Percentiles rank a stretch among this genome's conserved stretches.
Evolutionary conservation across 163 green algal genomes (phyloP).

Genomic region (Scenedesmus sp.): DNA sequence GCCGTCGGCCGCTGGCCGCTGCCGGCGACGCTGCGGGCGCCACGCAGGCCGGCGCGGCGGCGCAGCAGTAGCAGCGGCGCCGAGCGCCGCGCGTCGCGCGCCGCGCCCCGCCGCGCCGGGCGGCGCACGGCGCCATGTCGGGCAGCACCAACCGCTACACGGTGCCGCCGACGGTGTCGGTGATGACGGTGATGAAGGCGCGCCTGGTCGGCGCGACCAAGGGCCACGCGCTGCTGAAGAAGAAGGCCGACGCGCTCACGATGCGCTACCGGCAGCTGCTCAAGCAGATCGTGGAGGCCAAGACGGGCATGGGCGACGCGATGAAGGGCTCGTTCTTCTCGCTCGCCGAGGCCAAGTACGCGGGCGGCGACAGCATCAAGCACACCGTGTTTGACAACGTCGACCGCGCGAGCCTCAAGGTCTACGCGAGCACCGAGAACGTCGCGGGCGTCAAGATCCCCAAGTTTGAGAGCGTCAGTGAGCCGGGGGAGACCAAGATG

Average conservation of each 20-base stretch:
- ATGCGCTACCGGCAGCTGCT: constrained; percentile 93
- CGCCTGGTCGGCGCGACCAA: constrained; percentile 95
- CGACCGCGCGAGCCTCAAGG: constrained; percentile 75
- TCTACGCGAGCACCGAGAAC: constrained; percentile 88
- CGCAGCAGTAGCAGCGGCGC: too few species aligned
- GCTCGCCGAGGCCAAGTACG: constrained; percentile 96
- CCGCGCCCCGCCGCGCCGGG: too few species aligned
- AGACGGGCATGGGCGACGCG: constrained; percentile 86
- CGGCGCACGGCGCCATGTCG: constrained; percentile 67
- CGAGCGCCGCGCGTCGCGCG: too few species aligned
- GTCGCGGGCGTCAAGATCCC: constrained; percentile 99
- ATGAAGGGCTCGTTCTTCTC: constrained; percentile 96
- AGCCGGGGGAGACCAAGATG: constrained; percentile 88
- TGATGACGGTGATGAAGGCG: constrained; percentile 95
- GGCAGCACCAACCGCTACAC: constrained; percentile 70
- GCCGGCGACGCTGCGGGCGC: too few species aligned
- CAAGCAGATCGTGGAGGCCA: constrained; percentile 96
- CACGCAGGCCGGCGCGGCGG: too few species aligned
- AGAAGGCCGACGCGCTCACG: constrained; percentile 98
- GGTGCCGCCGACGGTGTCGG: constrained; percentile 95
- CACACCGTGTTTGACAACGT: constrained; percentile 97
- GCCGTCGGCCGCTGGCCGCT: too few species aligned
- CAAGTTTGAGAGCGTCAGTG: constrained; percentile 83
- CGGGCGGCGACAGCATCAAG: constrained; percentile 88
- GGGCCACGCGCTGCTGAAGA: constrained; percentile 98